Evolutionary conservation across 306 rosid genomes (phyloP).

Genomic region (Trifolium subterraneum): DNA sequence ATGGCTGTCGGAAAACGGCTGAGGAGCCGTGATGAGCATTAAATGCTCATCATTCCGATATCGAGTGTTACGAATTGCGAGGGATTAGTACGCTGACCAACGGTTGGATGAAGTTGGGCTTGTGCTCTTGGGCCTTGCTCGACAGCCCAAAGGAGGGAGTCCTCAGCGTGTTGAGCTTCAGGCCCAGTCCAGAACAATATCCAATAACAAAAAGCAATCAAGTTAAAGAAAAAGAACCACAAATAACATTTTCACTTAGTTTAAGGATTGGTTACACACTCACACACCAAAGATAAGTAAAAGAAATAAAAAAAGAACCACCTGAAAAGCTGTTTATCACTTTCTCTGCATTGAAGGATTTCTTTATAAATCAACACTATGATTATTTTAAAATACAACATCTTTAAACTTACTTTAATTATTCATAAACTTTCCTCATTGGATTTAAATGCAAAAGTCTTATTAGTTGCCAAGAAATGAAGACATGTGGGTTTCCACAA

Average conservation of each 20-base stretch:
- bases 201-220: too few relatives aligned
- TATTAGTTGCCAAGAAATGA: conserved; percentile 40
- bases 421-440: conserved; percentile 28
- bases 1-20: too few relatives aligned
- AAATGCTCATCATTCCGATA: too few relatives aligned
- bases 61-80: too few relatives aligned
- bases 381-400: conserved; percentile 21
- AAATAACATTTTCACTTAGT: conserved; percentile 27
- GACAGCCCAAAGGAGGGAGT: too few relatives aligned
- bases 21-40: too few relatives aligned
- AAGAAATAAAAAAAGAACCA: conserved; percentile 42
- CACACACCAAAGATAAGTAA: conserved; percentile 37
- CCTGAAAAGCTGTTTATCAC: conserved; percentile 51
- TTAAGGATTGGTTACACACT: conserved; percentile 37
- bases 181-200: too few relatives aligned
- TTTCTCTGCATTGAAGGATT: conserved; percentile 44
- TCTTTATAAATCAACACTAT: conserved; percentile 35
- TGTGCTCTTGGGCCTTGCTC: too few relatives aligned
- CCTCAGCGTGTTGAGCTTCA: too few relatives aligned
- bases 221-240: too few relatives aligned
- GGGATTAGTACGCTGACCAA: too few relatives aligned
- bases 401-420: conserved; percentile 42
- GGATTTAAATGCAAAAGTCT: conserved; percentile 20
- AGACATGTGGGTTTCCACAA: conserved; percentile 51
- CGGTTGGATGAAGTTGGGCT: too few relatives aligned